Conservation (phyloP, 768 basidiomycete genomes). For the Hygrocybe punicea region DNA sequence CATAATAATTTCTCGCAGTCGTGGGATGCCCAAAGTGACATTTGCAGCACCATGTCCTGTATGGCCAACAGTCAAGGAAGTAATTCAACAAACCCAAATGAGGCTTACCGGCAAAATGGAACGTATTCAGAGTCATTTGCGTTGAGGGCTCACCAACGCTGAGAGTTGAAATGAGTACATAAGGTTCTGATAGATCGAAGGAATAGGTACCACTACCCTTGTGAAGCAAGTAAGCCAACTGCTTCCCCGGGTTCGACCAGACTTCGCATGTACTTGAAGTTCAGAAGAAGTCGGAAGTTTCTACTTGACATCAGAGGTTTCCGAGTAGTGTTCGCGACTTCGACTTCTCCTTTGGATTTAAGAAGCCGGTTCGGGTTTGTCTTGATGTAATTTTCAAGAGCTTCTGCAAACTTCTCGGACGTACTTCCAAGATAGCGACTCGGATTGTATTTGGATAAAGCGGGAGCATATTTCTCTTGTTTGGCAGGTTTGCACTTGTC, state of each 20-base stretch:
- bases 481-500: constrained; percentile 44
- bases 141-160: constrained; percentile 99
- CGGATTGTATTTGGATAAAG: constrained; percentile 73
- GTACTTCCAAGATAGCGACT: constrained; percentile 81
- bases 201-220: constrained; percentile 62
- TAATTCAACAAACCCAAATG: background rate
- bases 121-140: constrained; percentile 99
- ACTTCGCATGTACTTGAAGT: constrained; percentile 89
- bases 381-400: constrained; percentile 74
- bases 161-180: background rate
- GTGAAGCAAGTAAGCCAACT: constrained; percentile 94
- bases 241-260: constrained; percentile 97
- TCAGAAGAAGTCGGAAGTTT: constrained; percentile 79
- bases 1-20: constrained; percentile 98
- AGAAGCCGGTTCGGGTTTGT: constrained; percentile 58
- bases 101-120: constrained; percentile 95
- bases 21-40: constrained; percentile 97
- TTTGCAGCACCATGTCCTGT: constrained; percentile 97
- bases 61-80: constrained; percentile 2
- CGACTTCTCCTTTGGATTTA: constrained; percentile 35
- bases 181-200: background rate
- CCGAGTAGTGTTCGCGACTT: constrained; percentile 40
- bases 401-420: constrained; percentile 85
- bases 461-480: constrained; percentile 65
- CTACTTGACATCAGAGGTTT: constrained; percentile 46